These are phyloP conservation scores for Geosmithia putterillii DNA, from an alignment of 2,329 filamentous ascomycete genomes.

Conservation along the genomic window DNA sequence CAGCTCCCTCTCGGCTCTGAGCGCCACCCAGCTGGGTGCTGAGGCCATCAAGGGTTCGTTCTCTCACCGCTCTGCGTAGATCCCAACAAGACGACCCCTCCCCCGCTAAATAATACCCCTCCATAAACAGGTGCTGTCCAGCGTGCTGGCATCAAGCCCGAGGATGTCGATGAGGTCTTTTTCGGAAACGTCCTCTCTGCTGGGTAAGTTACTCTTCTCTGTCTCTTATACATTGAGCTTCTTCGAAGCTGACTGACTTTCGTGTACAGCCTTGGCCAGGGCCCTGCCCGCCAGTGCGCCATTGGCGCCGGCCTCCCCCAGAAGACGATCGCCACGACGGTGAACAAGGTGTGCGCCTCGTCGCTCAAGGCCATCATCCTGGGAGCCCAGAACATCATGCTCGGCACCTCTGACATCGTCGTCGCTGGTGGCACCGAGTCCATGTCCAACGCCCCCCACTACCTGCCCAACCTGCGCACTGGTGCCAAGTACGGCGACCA, in stretches of 20 bases:
- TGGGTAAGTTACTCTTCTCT: slow-evolving; percentile 46
- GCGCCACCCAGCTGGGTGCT: slow-evolving; percentile 74
- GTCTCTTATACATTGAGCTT: background rate
- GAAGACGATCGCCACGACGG: slow-evolving; percentile 72
- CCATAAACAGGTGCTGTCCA: slow-evolving; percentile 55
- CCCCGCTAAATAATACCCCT: background rate
- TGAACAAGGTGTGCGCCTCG: slow-evolving; percentile 99
- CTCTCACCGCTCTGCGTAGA: background rate
- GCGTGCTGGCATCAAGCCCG: slow-evolving; percentile 75
- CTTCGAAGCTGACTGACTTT: slow-evolving; percentile 3
- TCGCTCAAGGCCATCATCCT: slow-evolving; percentile 89
- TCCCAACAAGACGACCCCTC: background rate
- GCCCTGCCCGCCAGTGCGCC: slow-evolving; percentile 88
- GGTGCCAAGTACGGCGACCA: slow-evolving; percentile 93
- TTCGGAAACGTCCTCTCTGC: slow-evolving; percentile 97
- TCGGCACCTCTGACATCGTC: slow-evolving; percentile 82
- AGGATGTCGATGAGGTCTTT: slow-evolving; percentile 91
- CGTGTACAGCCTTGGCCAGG: slow-evolving; percentile 69
- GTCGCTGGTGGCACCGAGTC: slow-evolving; percentile 93
- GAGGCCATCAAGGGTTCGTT: slow-evolving; percentile 79
- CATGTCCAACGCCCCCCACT: slow-evolving; percentile 97
- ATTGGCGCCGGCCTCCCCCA: slow-evolving; percentile 77
- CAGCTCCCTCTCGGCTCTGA: slow-evolving; percentile 81
- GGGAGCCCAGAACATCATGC: slow-evolving; percentile 94
- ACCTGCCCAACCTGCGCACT: slow-evolving; percentile 74